Percentiles rank a stretch among this genome's conserved stretches.
Conservation (phyloP, 768 basidiomycete genomes). For the Daedaleopsis sinensis region DNA sequence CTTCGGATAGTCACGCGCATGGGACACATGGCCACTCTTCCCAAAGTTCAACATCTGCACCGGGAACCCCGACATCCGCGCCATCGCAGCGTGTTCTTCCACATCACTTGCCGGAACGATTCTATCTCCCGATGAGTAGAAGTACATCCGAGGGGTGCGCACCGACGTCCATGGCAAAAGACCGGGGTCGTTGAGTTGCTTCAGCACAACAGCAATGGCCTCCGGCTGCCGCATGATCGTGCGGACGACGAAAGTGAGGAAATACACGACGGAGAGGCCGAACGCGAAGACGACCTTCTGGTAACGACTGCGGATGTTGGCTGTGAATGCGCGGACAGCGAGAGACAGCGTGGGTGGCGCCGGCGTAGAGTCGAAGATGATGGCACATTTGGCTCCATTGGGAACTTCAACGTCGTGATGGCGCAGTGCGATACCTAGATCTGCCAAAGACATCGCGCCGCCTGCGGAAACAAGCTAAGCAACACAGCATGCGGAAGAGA, state of each 20-base stretch:
- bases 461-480: neutral
- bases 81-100: conserved; percentile 28
- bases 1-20: conserved; percentile 29
- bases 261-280: neutral
- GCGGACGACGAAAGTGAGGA: neutral
- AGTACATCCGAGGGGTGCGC: conserved; percentile 38
- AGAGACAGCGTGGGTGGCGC: conserved; percentile 1
- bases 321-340: conserved; percentile 21
- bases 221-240: neutral
- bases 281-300: conserved; percentile 2
- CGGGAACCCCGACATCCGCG: conserved; percentile 29
- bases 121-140: conserved; percentile 37
- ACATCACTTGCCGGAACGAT: conserved; percentile 35
- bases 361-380: conserved; percentile 25
- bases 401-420: neutral
- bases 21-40: conserved; percentile 39
- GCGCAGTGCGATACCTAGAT: neutral
- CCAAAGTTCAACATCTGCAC: conserved; percentile 35
- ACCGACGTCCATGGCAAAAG: conserved; percentile 36
- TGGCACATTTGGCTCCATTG: conserved; percentile 1
- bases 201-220: conserved; percentile 1
- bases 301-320: conserved; percentile 2
- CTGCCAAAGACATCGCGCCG: neutral
- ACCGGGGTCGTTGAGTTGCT: conserved; percentile 18
- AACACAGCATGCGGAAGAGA: neutral